Evolutionary conservation across 768 basidiomycete genomes (phyloP).

Genomic region (Rubroboletus satanas): DNA sequence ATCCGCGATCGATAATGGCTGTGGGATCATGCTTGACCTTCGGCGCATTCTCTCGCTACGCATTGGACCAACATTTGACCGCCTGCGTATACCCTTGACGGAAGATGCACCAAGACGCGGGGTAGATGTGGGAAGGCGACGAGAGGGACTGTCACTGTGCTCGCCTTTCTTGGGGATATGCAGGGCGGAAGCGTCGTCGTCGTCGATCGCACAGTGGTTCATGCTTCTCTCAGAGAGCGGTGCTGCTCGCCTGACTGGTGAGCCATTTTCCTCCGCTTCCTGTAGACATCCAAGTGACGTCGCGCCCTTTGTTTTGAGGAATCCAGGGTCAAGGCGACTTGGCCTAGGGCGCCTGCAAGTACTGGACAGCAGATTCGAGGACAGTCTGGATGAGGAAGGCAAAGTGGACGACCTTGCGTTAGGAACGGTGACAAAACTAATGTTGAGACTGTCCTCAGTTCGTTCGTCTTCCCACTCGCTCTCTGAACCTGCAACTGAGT

Average conservation of each 20-base stretch:
- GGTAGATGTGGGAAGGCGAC: conserved; percentile 47
- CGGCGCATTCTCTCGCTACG: conserved; percentile 69
- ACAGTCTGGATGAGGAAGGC: conserved; percentile 33
- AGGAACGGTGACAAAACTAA: conserved; percentile 44
- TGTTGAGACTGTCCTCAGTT: conserved; percentile 70
- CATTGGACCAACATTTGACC: conserved; percentile 74
- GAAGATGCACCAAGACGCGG: conserved; percentile 35
- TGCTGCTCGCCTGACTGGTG: conserved; percentile 26
- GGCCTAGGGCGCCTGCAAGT: conserved; percentile 49
- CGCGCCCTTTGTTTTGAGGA: conserved; percentile 52
- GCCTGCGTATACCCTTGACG: conserved; percentile 45
- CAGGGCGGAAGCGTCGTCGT: conserved; percentile 19
- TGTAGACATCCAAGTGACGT: conserved; percentile 58
- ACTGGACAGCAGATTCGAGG: conserved; percentile 13
- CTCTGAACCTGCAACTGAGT: conserved; percentile 62
- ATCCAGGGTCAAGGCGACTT: conserved; percentile 66
- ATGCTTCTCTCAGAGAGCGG: conserved; percentile 68
- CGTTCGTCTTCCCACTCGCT: conserved; percentile 91
- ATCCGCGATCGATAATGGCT: conserved; percentile 46
- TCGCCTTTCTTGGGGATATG: conserved; percentile 37
- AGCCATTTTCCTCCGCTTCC: conserved; percentile 64
- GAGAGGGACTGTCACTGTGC: conserved; percentile 41
- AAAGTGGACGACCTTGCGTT: conserved; percentile 28
- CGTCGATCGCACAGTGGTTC: conserved; percentile 40
- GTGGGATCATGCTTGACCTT: conserved; percentile 80